Base-by-base conservation (phyloP, 108 stramenopile species). In the Fistulifera pelliculosa region DNA sequence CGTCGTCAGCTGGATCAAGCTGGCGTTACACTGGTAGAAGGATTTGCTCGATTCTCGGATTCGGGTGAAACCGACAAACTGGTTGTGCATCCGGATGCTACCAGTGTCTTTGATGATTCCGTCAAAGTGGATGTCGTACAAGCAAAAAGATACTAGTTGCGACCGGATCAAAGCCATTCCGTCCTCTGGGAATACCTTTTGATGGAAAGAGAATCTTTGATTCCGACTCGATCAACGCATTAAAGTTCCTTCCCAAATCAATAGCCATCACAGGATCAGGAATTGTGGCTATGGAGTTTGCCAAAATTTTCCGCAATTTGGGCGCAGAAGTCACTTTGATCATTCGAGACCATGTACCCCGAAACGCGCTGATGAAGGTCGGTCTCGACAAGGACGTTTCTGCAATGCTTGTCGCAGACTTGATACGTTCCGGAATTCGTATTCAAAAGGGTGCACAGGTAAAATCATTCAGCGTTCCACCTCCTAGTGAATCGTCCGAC, bases 251-350 rank as follows among this genome's bases (percentile, higher is more conserved):
- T 31, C 86, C 86, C 13, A 81, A 77, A 65, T 77, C 75, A 40
- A 65, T 88, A 15, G 86, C 72, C 15, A 88, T 88, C 51, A 81
- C 80, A 1, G 86, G 86, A 6, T 53, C 50, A 39, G 86, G 86
- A 14, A 88, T 88, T 42, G 76, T 88, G 68, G 82, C 86, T 2
- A 70, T 88, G n/a, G 86, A 88, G 66, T 88, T 70, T 73, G 86
- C 86, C 39, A 83, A 83, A 52, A 81, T 88, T 24, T 85, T 88
- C 54, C 65, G 76, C 41, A 88, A 85, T 58, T 47, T 88, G 31
- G 87, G 87, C 11, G 69, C 75, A 21, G 53, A 60, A 1, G 87
- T 88, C 13, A 84, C 87, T 27, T 58, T 88, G 14, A 67, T 88
- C 28, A 84, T 88, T 70, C 70, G 87, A 7, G 82, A 84, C 57